These are phyloP conservation scores for Saussurea involucrata DNA, from an alignment of 129 eudicot genomes.

Conservation along the genomic window DNA sequence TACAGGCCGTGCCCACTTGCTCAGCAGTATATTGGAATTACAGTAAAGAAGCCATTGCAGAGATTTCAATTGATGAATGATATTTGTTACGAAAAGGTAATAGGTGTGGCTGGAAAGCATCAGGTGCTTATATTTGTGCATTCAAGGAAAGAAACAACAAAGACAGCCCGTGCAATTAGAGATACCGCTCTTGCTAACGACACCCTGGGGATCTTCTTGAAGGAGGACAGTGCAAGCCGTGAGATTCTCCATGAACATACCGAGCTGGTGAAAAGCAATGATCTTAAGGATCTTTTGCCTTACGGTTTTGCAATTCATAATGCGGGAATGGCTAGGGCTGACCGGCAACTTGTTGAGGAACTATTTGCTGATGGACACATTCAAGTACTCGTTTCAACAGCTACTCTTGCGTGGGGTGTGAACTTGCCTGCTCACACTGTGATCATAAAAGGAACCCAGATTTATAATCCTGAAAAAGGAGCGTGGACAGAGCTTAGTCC, in stretches of 20 bases:
- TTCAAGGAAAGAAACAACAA: slow-evolving; percentile 88
- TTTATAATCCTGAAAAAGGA: slow-evolving; percentile 94
- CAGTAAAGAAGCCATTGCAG: slow-evolving; percentile 89
- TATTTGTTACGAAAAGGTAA: slow-evolving; percentile 82
- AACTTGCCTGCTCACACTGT: slow-evolving; percentile 92
- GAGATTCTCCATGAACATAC: slow-evolving; percentile 76
- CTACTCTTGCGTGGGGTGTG: slow-evolving; percentile 98
- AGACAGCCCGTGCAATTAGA: slow-evolving; percentile 86
- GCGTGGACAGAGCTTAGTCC: slow-evolving; percentile 98
- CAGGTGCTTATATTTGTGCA: slow-evolving; percentile 91
- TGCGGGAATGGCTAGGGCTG: slow-evolving; percentile 90
- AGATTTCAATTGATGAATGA: slow-evolving; percentile 94
- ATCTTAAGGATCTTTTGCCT: slow-evolving; percentile 80
- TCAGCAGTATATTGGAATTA: slow-evolving; percentile 89
- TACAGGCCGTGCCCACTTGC: slow-evolving; percentile 93
- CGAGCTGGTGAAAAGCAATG: slow-evolving; percentile 80
- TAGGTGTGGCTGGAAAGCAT: slow-evolving; percentile 71
- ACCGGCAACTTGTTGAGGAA: slow-evolving; percentile 82
- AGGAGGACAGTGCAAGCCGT: slow-evolving; percentile 85
- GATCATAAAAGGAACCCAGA: slow-evolving; percentile 92
- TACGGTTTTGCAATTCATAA: slow-evolving; percentile 93
- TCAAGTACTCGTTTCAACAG: slow-evolving; percentile 91
- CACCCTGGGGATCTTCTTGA: slow-evolving; percentile 65
- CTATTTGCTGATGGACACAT: slow-evolving; percentile 77
- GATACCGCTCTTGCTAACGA: slow-evolving; percentile 86